Evolutionary conservation across 208 protist species (phyloP).

Genomic region (Trypanosoma mega): DNA sequence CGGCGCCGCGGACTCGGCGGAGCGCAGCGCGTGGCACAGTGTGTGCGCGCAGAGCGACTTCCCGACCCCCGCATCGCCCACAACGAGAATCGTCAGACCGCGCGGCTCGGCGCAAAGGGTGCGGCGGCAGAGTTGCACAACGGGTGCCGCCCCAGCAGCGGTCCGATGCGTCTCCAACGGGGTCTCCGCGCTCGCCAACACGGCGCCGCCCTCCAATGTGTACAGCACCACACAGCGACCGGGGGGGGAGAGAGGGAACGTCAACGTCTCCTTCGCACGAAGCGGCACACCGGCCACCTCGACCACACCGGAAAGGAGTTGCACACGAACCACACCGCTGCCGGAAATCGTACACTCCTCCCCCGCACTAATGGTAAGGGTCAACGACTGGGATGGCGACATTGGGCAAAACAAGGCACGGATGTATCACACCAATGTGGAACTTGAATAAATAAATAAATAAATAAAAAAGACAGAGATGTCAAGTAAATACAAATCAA

Average conservation of each 20-base stretch:
- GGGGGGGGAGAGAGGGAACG: constrained; percentile 45
- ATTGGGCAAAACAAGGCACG: constrained; percentile 19
- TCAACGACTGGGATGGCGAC: constrained; percentile 44
- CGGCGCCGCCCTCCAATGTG: constrained; percentile 74
- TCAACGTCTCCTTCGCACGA: constrained; percentile 42
- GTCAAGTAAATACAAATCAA: too few relatives aligned
- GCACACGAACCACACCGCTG: constrained; percentile 41
- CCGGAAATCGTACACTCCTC: constrained; percentile 73
- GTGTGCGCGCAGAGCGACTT: constrained; percentile 76
- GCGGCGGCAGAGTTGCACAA: constrained; percentile 65
- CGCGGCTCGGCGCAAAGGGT: constrained; percentile 33
- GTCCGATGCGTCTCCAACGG: constrained; percentile 40
- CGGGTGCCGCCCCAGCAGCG: constrained; percentile 32
- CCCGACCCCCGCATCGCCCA: constrained; percentile 49
- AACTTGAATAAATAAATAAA: too few relatives aligned
- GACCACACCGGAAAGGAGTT: constrained; percentile 64
- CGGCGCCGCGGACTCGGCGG: constrained; percentile 22
- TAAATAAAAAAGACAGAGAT: too few relatives aligned
- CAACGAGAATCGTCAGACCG: constrained; percentile 56
- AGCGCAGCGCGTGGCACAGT: constrained; percentile 63
- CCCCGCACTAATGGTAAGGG: constrained; percentile 65
- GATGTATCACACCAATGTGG: too few relatives aligned
- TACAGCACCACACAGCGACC: constrained; percentile 45
- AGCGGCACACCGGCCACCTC: constrained; percentile 70
- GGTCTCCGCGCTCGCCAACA: constrained; percentile 33